phyloP scores from a whole-genome alignment of 2,329 filamentous ascomycete species.

The Orbilia brochopaga region DNA sequence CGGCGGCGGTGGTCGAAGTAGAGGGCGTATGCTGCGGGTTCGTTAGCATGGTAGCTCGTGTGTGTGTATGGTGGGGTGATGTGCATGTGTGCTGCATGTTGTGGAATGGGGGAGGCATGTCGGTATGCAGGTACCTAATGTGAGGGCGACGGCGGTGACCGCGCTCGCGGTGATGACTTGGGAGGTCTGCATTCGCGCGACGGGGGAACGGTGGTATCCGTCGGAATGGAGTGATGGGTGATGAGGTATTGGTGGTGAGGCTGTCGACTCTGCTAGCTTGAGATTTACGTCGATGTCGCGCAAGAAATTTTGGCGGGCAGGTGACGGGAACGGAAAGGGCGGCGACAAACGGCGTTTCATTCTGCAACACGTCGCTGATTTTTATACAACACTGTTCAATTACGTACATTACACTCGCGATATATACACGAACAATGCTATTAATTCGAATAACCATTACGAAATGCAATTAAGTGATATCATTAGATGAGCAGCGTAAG shows the following conservation, averaged over 20 bases:
- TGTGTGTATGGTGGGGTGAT: slow-evolving; percentile 15
- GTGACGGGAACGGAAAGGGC: slow-evolving; percentile 7
- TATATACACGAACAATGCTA: too few relatives aligned
- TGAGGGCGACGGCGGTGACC: slow-evolving; percentile 47
- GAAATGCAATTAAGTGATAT: too few relatives aligned
- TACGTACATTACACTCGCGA: too few relatives aligned
- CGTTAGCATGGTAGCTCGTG: background rate
- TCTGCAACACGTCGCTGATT: slow-evolving; percentile 14
- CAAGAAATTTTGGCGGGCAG: slow-evolving; percentile 42
- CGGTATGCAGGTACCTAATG: slow-evolving; percentile 25
- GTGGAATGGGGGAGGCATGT: background rate
- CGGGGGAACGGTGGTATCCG: background rate
- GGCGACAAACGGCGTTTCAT: slow-evolving; percentile 11
- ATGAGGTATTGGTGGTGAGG: background rate
- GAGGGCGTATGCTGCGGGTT: slow-evolving; percentile 63
- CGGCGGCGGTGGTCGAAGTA: slow-evolving; percentile 74
- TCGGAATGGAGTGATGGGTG: background rate
- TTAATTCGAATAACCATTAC: too few relatives aligned
- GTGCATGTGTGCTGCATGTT: too few relatives aligned
- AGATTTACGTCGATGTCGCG: slow-evolving; percentile 16
- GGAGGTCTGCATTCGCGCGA: slow-evolving; percentile 32
- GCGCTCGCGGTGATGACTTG: slow-evolving; percentile 48
- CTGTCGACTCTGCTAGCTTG: slow-evolving; percentile 7
- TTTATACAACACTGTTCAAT: too few relatives aligned
- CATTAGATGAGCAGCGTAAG: too few relatives aligned